phyloP scores from a whole-genome alignment of 495 filamentous ascomycete species.

The Rostrohypoxylon terebratum region DNA sequence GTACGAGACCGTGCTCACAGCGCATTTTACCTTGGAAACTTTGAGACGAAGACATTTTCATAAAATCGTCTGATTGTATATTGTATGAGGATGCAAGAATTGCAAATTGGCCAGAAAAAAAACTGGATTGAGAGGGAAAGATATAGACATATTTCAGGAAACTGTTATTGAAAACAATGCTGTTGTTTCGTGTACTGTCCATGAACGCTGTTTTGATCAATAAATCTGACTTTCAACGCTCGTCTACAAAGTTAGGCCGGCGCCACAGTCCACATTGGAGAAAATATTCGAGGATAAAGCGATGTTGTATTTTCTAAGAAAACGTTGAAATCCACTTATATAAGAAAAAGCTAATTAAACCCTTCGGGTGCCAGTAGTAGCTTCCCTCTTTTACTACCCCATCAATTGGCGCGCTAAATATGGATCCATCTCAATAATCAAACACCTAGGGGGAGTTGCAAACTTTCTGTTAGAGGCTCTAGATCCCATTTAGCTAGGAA shows the following conservation, averaged over 20 bases:
- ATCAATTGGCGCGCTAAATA: too few relatives aligned
- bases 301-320: too few relatives aligned
- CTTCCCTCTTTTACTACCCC: too few relatives aligned
- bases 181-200: neutral
- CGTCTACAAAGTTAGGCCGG: neutral
- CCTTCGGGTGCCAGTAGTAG: too few relatives aligned
- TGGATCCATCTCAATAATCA: too few relatives aligned
- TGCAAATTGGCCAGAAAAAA: neutral
- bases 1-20: slow-evolving; percentile 19
- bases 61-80: neutral
- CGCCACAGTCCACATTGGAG: too few relatives aligned
- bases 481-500: neutral
- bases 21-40: neutral
- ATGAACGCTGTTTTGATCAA: neutral
- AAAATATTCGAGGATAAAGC: too few relatives aligned
- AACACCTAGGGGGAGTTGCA: too few relatives aligned
- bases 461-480: neutral
- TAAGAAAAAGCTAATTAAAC: too few relatives aligned
- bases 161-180: neutral
- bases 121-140: neutral
- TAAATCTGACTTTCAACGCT: neutral
- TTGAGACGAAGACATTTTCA: neutral
- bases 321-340: too few relatives aligned
- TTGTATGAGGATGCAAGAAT: neutral
- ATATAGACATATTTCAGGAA: neutral